Conservation (phyloP, 441 rosid species). For the Populus hybrid region DNA sequence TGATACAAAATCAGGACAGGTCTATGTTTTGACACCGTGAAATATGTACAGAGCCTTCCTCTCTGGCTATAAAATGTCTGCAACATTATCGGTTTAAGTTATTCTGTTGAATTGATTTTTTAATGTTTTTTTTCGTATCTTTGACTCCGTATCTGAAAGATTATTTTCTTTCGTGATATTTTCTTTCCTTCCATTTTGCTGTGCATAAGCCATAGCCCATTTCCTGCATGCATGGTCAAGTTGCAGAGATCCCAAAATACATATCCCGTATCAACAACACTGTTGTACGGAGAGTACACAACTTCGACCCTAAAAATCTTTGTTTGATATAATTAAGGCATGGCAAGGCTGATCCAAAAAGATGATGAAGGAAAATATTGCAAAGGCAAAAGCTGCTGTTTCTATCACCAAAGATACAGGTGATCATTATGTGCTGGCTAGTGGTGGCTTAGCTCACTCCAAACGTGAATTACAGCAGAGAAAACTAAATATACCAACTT, state of each 20-base stretch:
- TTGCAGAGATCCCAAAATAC: slow-evolving; percentile 23
- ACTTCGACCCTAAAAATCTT: neutral
- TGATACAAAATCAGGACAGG: no score
- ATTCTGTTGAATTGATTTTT: neutral
- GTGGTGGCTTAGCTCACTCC: slow-evolving; percentile 7
- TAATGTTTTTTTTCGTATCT: slow-evolving; percentile 10
- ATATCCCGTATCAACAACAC: slow-evolving; percentile 23
- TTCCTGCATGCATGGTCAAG: slow-evolving; percentile 29
- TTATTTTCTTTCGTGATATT: neutral
- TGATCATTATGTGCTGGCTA: neutral
- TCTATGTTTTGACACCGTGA: no score
- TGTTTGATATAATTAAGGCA: neutral
- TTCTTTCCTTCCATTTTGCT: slow-evolving; percentile 18
- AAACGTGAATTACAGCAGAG: neutral
- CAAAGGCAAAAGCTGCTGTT: slow-evolving; percentile 1
- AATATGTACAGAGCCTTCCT: no score
- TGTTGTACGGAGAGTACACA: slow-evolving; percentile 16
- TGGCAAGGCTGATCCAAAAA: neutral
- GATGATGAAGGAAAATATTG: neutral
- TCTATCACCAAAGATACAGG: slow-evolving; percentile 10
- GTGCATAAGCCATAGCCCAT: slow-evolving; percentile 27
- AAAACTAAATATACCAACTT: neutral
- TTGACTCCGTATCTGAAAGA: slow-evolving; percentile 22
- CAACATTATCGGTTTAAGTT: no score
- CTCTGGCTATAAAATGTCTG: no score